Base-by-base conservation (phyloP, 768 basidiomycete genomes). In the Rhizopogon roseolus region DNA sequence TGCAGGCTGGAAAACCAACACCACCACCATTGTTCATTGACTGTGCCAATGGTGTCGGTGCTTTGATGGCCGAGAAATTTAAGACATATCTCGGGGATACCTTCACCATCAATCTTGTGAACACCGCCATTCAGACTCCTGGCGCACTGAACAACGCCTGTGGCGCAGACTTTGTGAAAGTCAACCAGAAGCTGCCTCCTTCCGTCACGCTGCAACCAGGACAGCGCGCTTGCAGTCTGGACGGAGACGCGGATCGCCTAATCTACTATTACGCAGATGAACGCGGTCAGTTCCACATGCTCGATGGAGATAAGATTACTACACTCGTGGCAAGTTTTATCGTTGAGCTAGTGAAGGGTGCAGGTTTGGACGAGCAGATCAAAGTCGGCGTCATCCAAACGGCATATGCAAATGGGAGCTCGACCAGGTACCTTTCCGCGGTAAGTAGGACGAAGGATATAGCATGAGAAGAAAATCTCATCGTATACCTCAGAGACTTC, bases 301-400 rank as follows among this genome's bases (percentile, higher is more conserved):
- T 99, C 40, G 97, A 99, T 60, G 97, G 97, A 10, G 97, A 99
- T 74, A 99, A 98, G 79, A 98, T 98, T 54, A 91, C 97, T 4
- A 86, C 89, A 0, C 78, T 99, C 36, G 93, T 93, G 22, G 93
- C 97, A 9, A 86, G 90, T 27, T 98, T 93, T 74, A 86, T 99
- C 57, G 85, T 91, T 36, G 93, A 93, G 54, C 81, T 96, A 13
- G 89, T 96, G 60, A 90, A 86, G 67, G 80, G 82, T 36, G 85
- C 95, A 16, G 93, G 92, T 17, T 74, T 98, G 40, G 88, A 91
- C 22, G 76, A 78, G 22, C 73, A 81, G 45, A 72, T 98, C 58
- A 83, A 88, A 66, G 89, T 98, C 27, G 97, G 97, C 32, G 90
- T 98, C 17, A 94, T 99, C 10, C 97, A 99, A 69, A 99, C 97